Evolutionary conservation across 192 early-diverging fungal species (phyloP), one percentile per base, ranked within the genome.

Genomic region (Chytriomyces sp.): DNA sequence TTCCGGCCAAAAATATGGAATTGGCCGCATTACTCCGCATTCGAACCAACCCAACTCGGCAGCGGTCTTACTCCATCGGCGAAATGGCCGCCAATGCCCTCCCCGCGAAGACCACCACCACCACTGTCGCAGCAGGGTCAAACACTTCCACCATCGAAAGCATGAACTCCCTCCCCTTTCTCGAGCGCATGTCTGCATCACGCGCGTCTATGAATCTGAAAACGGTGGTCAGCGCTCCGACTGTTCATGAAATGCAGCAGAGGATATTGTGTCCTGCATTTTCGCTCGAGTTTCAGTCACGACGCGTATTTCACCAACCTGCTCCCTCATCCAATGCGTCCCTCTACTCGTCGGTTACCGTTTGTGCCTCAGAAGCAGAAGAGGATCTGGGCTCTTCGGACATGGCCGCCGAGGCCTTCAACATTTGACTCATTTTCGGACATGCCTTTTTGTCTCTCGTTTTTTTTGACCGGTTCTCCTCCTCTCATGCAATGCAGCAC

Each of bases 241-340:
- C 53, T 13, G 53, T 57, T 20, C 50, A 59, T 16, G 50, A 18
- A 28, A 24, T 59, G 16, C 69, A 71, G 53, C 69, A 71, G 69
- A 50, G 50, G n/a, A 43, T 71, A 13, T 60, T 71, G 49, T 47
- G 49, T 10, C 69, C 69, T 13, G 69, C 16, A 28, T 71, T 71
- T 44, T 59, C 50, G 13, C 28, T 71, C 9, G 69, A 43, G 53
- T 71, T 71, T 43, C 69, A 71, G 44, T 23, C 50, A 16, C 69
- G 69, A 13, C 24, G 63, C 18, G 63, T 35, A 35, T 35, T 35
- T 35, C 35, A 35, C 35, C 35, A 35, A 35, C 35, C 35, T 1
- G 35, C 35, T 35, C 35, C 35, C 35, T 35, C 35, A 35, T 35
- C 35, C 35, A 35, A 35, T 35, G 35, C 35, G 35, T 35, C 35